Base-by-base conservation (phyloP, 2,329 filamentous ascomycete species). In the Pseudocercospora pini-densiflorae region DNA sequence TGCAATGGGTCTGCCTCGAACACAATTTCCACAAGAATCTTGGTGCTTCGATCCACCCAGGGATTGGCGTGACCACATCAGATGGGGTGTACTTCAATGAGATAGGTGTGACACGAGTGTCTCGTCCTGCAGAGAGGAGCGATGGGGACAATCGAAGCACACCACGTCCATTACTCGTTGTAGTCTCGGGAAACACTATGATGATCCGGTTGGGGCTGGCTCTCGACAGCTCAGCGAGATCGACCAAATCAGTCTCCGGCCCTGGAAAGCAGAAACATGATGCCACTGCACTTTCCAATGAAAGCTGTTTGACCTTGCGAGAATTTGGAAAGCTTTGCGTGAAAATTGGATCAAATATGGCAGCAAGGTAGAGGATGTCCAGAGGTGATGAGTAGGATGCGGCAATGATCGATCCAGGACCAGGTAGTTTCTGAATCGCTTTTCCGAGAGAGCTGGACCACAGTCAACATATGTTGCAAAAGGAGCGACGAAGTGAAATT, bases 291-390 rank as follows among this genome's bases (percentile, higher is more conserved):
- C 88, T 83, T 51, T 93, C 83, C 5, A 98, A 88, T 3, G 91
- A 90, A 55, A 98, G 88, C 54, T 86, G 90, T 73, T 90, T 88
- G 27, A 99, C 91, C 66, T 89, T 90, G 66, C 85, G 83, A 19
- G 69, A 66, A 47, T 69, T 70, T 0, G 94, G 93, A 78, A 93
- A 97, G 0, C 91, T 92, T 54, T 92, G 84, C 10, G 93, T 96
- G 81, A 99, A 98, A 77, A 99, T 86, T 2, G 95, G 95, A 77
- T 97, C 93, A 83, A 98, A 99, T 75, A 98, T 93, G 69, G 93
- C 94, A 66, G 95, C 93, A 24, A 99, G 89, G 79, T 98, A 99
- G 64, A 99, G 83, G 16, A 93, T 90, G 78, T 99, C 95, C 77
- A 99, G 88, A 8, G 95, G 95, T 9, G 92, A 96, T 36, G 94